Evolutionary conservation across 768 basidiomycete genomes (phyloP).

Genomic region (Royoungia palumana): DNA sequence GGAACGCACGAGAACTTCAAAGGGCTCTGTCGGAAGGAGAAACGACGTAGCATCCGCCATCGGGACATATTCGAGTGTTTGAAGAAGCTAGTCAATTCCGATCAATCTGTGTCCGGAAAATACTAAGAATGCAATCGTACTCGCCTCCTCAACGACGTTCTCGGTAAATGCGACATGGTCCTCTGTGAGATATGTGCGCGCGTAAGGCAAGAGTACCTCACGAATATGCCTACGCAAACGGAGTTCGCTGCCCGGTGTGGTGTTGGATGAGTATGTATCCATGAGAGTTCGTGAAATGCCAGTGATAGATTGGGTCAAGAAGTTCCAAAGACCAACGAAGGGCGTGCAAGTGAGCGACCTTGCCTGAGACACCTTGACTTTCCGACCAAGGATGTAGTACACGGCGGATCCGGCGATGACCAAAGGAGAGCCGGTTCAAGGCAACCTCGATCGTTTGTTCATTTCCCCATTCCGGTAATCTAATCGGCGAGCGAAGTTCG

Average conservation of each 20-base stretch:
- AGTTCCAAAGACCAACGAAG: neutral
- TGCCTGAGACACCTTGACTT: too few species aligned
- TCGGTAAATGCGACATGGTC: slow-evolving; percentile 56
- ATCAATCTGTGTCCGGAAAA: neutral
- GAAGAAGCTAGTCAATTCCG: slow-evolving; percentile 35
- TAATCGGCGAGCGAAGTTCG: neutral
- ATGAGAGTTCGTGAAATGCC: neutral
- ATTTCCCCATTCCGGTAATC: neutral
- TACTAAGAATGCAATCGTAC: neutral
- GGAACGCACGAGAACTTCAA: slow-evolving; percentile 39
- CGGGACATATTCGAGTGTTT: slow-evolving; percentile 42
- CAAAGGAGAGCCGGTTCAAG: too few species aligned
- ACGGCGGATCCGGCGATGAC: too few species aligned
- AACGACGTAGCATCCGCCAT: slow-evolving; percentile 50
- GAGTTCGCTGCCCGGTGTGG: slow-evolving; percentile 19
- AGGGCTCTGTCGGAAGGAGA: slow-evolving; percentile 52
- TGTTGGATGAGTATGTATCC: slow-evolving; percentile 16
- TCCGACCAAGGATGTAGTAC: too few species aligned
- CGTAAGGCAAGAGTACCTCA: slow-evolving; percentile 52
- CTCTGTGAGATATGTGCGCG: slow-evolving; percentile 47
- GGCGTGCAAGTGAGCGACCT: too few species aligned
- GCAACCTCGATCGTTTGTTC: slow-evolving; percentile 1
- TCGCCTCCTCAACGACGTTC: slow-evolving; percentile 44
- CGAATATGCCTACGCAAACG: slow-evolving; percentile 46
- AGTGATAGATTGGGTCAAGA: neutral